Conservation (phyloP, 1,284 basidiomycete species). For the Heliocybe sulcata region DNA sequence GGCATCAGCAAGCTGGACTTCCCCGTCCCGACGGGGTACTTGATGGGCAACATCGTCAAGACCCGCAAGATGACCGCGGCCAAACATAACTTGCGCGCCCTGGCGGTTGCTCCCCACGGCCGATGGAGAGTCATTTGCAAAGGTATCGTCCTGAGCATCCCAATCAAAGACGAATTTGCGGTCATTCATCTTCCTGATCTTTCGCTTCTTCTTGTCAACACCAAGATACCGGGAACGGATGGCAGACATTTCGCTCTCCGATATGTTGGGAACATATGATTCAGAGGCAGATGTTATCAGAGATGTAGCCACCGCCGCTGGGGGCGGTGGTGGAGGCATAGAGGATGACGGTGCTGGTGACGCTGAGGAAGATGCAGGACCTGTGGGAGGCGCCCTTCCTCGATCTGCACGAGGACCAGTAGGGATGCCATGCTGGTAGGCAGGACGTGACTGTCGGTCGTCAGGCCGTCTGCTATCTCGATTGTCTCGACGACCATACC, state of each 20-base stretch:
- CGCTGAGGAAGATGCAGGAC: slow-evolving; percentile 22
- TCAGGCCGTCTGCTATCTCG: slow-evolving; percentile 22
- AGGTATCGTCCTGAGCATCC: slow-evolving; percentile 92
- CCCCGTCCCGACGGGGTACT: slow-evolving; percentile 23
- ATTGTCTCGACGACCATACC: slow-evolving; percentile 24
- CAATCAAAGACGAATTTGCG: slow-evolving; percentile 99
- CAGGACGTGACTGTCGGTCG: slow-evolving; percentile 20
- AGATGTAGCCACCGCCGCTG: slow-evolving; percentile 20
- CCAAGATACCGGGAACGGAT: slow-evolving; percentile 89
- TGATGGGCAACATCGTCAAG: slow-evolving; percentile 71
- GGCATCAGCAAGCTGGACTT: slow-evolving; percentile 64
- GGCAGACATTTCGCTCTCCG: slow-evolving; percentile 66
- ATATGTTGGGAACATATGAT: slow-evolving; percentile 63
- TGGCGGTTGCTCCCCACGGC: slow-evolving; percentile 62
- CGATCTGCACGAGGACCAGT: slow-evolving; percentile 82
- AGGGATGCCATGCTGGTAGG: slow-evolving; percentile 57
- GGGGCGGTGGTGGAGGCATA: slow-evolving; percentile 40
- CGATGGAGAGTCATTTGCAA: slow-evolving; percentile 57
- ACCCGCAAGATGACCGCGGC: slow-evolving; percentile 74
- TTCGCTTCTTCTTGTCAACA: slow-evolving; percentile 87
- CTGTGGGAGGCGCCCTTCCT: slow-evolving; percentile 30
- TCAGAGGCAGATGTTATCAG: slow-evolving; percentile 25
- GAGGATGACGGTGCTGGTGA: slow-evolving; percentile 27
- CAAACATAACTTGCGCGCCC: slow-evolving; percentile 83
- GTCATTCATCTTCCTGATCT: slow-evolving; percentile 89